A percentile compares a stretch with the other conserved stretches of the same genome.
Conservation (phyloP, 2,329 filamentous ascomycete genomes). For the Fusarium siculi region DNA sequence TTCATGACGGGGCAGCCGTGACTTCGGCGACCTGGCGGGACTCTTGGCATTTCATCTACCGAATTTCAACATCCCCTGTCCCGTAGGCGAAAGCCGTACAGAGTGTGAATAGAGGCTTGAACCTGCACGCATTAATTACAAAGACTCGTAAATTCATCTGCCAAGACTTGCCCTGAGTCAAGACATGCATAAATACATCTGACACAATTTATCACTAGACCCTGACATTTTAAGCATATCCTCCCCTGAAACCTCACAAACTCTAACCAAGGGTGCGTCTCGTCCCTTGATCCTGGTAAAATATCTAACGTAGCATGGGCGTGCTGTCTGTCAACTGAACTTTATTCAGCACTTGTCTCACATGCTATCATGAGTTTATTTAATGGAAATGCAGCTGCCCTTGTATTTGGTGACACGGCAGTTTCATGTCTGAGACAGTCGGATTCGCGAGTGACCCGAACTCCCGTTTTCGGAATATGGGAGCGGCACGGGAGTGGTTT, state of each 20-base stretch:
- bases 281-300: constrained; percentile 5
- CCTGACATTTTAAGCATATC: not conserved
- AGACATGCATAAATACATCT: not conserved
- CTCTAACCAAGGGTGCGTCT: not conserved
- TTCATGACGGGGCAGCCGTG: constrained; percentile 21
- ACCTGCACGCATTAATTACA: not conserved
- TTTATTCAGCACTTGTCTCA: not conserved
- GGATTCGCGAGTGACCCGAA: not conserved
- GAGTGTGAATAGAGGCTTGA: constrained; percentile 11
- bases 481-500: not conserved
- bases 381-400: not conserved
- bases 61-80: not conserved
- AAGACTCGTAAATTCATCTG: not conserved
- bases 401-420: not conserved
- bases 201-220: not conserved
- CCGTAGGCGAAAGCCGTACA: not conserved
- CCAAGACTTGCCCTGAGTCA: not conserved
- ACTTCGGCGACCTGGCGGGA: not conserved
- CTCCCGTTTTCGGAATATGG: not conserved
- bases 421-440: not conserved
- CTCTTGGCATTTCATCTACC: not conserved
- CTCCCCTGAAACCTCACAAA: constrained; percentile 3
- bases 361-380: not conserved
- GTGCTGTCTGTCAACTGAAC: not conserved
- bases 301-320: not conserved